Evolutionary conservation across 192 early-diverging fungal species (phyloP), one percentile per base, ranked within the genome.

Genomic region (Backusella australiensis): DNA sequence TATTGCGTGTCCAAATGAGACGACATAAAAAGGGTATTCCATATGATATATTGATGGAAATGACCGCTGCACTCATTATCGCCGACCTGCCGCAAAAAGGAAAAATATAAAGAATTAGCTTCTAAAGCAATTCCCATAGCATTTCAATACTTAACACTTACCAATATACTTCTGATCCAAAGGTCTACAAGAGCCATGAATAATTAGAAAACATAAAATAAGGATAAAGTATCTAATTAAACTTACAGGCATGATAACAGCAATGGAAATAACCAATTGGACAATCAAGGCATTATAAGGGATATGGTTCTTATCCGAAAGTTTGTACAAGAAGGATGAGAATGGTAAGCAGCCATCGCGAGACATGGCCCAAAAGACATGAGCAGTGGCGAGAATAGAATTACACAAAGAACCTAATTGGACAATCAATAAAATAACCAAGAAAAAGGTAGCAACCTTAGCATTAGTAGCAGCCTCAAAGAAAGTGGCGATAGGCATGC

Each of bases 301-400:
- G 9, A 78, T 80, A 26, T 80, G 81, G 29, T 78, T 69, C 2
- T 72, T 74, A 1, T 80, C 78, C 14, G 77, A 78, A 34, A 87
- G 70, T 66, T 71, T 68, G 32, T 85, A 82, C 19, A 83, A 80
- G 67, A 78, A 83, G 19, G 76, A 78, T 19, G 85, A 85, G 32
- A 78, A 78, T 4, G 85, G 85, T 41, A 87, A 78, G 46, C 81
- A 82, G 21, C 83, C 81, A 72, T 87, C 85, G n/a, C 85, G 85
- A 34, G 85, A 76, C 69, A 87, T 80, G 8, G 85, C 83, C 74
- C 82, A 87, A 29, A 87, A 80, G 68, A 87, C 79, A n/a, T 84
- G 85, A 29, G 80, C 78, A 42, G 77, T 80, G 73, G 81, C 85
- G 1, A 82, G 73, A 9, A 81, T 74, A 1, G 75, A 83, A 11